phyloP scores from a whole-genome alignment of 208 protist species.

The Crithidia brevicula region DNA sequence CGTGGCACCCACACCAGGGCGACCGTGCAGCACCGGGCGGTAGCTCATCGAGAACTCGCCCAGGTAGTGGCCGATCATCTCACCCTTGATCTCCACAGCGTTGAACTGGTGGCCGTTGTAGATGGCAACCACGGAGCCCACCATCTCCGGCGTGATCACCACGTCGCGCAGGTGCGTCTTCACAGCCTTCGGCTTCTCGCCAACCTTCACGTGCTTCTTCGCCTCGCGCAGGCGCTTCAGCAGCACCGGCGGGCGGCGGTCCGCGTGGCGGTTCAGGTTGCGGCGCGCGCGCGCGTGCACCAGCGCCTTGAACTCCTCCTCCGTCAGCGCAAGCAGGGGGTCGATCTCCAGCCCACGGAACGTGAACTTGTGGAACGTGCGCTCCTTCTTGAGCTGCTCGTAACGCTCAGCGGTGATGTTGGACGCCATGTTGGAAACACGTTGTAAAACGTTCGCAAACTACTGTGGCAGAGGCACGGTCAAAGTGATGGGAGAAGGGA shows the following conservation, averaged over 20 bases:
- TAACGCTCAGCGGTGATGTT: conserved; percentile 89
- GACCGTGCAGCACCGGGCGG: conserved; percentile 99
- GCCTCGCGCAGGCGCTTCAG: conserved; percentile 98
- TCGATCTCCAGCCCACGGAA: conserved; percentile 97
- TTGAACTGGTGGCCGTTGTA: conserved; percentile 99
- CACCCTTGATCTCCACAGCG: conserved; percentile 99
- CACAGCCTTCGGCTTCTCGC: conserved; percentile 98
- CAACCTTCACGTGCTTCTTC: conserved; percentile 94
- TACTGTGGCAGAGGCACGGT: background rate
- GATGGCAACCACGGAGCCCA: conserved; percentile 98
- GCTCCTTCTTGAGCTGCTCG: conserved; percentile 96
- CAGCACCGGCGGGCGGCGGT: conserved; percentile 93
- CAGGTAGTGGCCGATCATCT: conserved; percentile 99
- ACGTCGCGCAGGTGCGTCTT: conserved; percentile 99
- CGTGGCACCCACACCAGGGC: conserved; percentile 99
- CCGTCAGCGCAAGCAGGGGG: conserved; percentile 93
- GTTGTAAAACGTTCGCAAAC: conserved; percentile 20
- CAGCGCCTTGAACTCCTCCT: conserved; percentile 95
- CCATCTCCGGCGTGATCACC: conserved; percentile 99
- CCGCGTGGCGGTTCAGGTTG: conserved; percentile 93
- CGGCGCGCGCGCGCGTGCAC: conserved; percentile 95
- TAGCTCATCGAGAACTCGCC: conserved; percentile 99
- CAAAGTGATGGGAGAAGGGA: background rate
- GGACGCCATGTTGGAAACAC: conserved; percentile 49
- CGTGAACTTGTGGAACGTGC: conserved; percentile 98